Percentiles rank a stretch among this genome's conserved stretches.
Conservation (phyloP, 192 early-diverging fungal species). For the Backusella liffmaniae region DNA sequence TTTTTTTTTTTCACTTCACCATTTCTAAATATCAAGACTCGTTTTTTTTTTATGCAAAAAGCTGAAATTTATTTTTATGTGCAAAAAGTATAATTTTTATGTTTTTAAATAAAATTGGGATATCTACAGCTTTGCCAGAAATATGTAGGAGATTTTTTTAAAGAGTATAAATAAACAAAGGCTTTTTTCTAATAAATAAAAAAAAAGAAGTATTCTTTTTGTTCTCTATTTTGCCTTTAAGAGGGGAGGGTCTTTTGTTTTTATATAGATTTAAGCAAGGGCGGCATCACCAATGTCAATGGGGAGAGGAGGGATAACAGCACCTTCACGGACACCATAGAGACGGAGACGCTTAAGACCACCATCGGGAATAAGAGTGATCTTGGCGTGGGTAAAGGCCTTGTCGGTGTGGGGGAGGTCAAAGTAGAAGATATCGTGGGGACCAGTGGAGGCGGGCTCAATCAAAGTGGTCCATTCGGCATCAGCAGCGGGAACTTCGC, state of each 20-base stretch:
- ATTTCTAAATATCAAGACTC: background rate
- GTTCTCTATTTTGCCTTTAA: background rate
- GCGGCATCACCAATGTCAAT: slow-evolving; percentile 15
- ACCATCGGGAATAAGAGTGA: slow-evolving; percentile 88
- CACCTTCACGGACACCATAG: slow-evolving; percentile 59
- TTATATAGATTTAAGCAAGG: background rate
- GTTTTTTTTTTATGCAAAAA: background rate
- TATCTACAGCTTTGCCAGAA: background rate
- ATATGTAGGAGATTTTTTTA: background rate
- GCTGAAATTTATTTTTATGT: slow-evolving; percentile 9
- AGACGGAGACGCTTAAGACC: slow-evolving; percentile 86
- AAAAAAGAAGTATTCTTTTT: background rate
- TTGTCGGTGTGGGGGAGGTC: slow-evolving; percentile 51
- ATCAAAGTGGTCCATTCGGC: slow-evolving; percentile 63
- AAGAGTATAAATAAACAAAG: background rate
- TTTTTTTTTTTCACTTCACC: background rate
- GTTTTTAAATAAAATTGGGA: slow-evolving; percentile 1
- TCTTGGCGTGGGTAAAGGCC: slow-evolving; percentile 61
- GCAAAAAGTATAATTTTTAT: slow-evolving; percentile 1
- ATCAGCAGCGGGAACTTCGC: slow-evolving; percentile 48
- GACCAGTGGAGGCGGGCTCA: slow-evolving; percentile 48
- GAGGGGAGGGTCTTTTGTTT: too few species aligned
- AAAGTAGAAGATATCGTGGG: slow-evolving; percentile 78
- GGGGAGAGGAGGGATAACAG: slow-evolving; percentile 27
- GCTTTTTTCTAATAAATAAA: background rate